Conservation (phyloP, 192 early-diverging fungal species). For the Umbelopsis ramanniana region DNA sequence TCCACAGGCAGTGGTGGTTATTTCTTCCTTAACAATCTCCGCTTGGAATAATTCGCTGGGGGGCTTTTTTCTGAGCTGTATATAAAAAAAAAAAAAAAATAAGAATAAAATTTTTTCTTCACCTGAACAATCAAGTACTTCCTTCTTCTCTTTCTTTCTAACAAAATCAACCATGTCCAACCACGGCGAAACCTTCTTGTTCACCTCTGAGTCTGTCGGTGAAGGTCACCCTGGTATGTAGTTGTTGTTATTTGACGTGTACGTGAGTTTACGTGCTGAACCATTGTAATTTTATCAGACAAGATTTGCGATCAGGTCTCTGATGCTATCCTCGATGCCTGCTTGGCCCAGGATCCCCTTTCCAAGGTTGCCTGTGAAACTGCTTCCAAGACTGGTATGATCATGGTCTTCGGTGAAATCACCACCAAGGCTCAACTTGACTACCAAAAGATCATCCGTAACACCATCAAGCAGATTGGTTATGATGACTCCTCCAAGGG, state of each 20-base stretch:
- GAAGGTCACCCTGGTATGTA: constrained; percentile 95
- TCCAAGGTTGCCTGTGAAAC: constrained; percentile 99
- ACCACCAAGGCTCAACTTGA: constrained; percentile 97
- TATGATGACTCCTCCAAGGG: constrained; percentile 99
- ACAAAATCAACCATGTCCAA: constrained; percentile 12
- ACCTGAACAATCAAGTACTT: not conserved
- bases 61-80: not conserved
- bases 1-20: constrained; percentile 10
- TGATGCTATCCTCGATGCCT: constrained; percentile 97
- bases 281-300: constrained; percentile 54
- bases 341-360: constrained; percentile 90
- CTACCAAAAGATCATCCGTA: constrained; percentile 99
- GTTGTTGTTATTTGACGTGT: not conserved
- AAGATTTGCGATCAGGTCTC: constrained; percentile 99
- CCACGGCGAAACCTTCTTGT: constrained; percentile 88
- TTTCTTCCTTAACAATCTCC: not conserved
- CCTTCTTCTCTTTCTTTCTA: constrained; percentile 4
- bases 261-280: not conserved
- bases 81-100: constrained; percentile 11
- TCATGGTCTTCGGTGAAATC: constrained; percentile 99
- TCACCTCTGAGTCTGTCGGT: constrained; percentile 99
- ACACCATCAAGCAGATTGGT: constrained; percentile 98
- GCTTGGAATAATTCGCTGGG: constrained; percentile 15
- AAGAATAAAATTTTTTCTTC: not conserved
- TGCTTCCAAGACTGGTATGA: constrained; percentile 99